Evolutionary conservation across 148 eudicot genomes (phyloP).

Genomic region (Polygonum aviculare): DNA sequence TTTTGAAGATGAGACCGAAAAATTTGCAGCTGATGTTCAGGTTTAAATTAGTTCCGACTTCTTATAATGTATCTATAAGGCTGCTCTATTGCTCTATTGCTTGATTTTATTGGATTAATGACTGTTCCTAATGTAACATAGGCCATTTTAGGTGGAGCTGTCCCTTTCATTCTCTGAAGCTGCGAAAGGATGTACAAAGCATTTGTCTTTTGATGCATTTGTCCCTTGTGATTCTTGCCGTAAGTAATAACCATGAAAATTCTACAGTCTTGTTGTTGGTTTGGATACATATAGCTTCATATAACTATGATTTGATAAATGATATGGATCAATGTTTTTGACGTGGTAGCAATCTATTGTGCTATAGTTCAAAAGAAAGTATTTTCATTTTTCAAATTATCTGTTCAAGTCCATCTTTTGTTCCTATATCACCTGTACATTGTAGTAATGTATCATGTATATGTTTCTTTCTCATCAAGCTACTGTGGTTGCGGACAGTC

Average conservation of each 20-base stretch:
- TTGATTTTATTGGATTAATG: slow-evolving; percentile 5
- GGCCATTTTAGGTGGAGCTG: slow-evolving; percentile 53
- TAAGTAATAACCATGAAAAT: slow-evolving; percentile 33
- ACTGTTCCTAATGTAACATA: slow-evolving; percentile 10
- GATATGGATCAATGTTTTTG: neutral
- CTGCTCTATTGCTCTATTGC: neutral
- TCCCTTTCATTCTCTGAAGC: slow-evolving; percentile 81
- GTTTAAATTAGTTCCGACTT: slow-evolving; percentile 25
- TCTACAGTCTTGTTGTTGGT: neutral
- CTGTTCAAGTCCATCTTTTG: neutral
- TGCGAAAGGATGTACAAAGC: slow-evolving; percentile 77
- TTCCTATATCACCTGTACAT: neutral
- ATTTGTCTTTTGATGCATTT: slow-evolving; percentile 53
- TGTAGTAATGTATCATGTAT: neutral
- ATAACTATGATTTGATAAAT: neutral
- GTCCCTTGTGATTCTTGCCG: slow-evolving; percentile 78
- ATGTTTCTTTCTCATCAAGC: neutral
- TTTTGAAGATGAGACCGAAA: slow-evolving; percentile 60
- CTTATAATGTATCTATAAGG: neutral
- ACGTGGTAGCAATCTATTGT: neutral
- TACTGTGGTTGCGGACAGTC: neutral
- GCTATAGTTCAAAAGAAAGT: neutral
- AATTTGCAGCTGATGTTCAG: slow-evolving; percentile 70
- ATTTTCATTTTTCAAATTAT: neutral
- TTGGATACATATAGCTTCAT: neutral